Evolutionary conservation across 805 yeast species (phyloP), one percentile per base, ranked within the genome.

Genomic region (Starmerella bombi): DNA sequence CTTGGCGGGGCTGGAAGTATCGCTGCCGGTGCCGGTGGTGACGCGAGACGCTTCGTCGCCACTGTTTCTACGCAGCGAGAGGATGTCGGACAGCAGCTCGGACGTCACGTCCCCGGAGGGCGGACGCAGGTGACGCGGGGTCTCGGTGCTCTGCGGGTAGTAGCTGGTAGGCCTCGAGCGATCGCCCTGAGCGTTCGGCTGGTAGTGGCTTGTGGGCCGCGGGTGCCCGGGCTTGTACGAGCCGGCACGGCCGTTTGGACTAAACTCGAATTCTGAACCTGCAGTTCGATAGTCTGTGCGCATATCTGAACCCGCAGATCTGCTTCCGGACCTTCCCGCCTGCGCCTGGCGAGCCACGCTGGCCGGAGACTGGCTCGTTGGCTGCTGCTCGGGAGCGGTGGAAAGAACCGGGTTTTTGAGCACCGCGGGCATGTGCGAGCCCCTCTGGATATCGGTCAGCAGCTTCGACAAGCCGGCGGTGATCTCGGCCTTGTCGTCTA

Each of bases 21-120:
- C 12, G 10, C 10, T 8, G 27, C 7, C 10, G 15, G 17, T 28
- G 7, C 27, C 27, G 12, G 27, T 23, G 12, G 27, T 23, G 27
- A 12, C 12, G 7, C 27, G 7, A 23, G 27, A 23, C n/a, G 9
- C 16, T 21, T 32, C 35, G 8, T 31, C 22, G 7, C 8, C n/a
- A n/a, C 22, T 17, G 7, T 23, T 25, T 2, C 45, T 34, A 1
- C 37, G 20, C 6, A 34, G 36, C 5, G 43, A 32, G 20, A 42
- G 20, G n/a, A 46, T 46, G 21, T 46, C 50, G 19, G 37, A 21
- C 14, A 46, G 30, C 14, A 46, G 25, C 19, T 46, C 50, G 2
- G 28, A 3, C 10, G 50, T 41, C 23, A 46, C 15, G 10, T 43
- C 50, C 14, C 31, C 31, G 14, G 31, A 7, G 12, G 10, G 10